Conservation (phyloP, 768 basidiomycete species). For the Russula ochroleuca region DNA sequence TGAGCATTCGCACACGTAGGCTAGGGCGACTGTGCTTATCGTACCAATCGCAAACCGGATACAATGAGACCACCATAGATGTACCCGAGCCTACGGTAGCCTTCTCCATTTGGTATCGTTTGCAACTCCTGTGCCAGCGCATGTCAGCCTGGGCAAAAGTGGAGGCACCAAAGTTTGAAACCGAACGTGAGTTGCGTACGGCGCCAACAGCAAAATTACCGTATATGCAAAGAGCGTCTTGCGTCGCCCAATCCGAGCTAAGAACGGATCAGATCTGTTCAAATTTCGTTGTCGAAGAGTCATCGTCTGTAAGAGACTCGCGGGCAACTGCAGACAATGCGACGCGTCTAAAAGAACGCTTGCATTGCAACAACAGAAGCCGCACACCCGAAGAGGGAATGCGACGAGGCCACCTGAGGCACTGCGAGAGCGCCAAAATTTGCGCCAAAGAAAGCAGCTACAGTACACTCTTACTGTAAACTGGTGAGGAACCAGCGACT, state of each 20-base stretch:
- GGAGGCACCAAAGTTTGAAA: neutral
- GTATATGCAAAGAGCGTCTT: slow-evolving; percentile 59
- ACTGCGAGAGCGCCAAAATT: too few species aligned
- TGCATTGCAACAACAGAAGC: neutral
- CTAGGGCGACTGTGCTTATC: slow-evolving; percentile 79
- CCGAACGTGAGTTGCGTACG: slow-evolving; percentile 37
- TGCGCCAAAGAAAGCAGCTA: too few species aligned
- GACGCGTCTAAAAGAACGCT: too few species aligned
- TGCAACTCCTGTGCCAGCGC: slow-evolving; percentile 52
- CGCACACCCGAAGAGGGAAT: neutral
- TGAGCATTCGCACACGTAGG: slow-evolving; percentile 82
- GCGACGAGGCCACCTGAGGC: neutral
- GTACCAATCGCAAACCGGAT: slow-evolving; percentile 79
- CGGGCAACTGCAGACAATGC: neutral
- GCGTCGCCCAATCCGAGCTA: slow-evolving; percentile 63
- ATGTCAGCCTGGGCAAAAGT: slow-evolving; percentile 5
- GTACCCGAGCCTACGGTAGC: slow-evolving; percentile 52
- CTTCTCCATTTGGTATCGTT: slow-evolving; percentile 56
- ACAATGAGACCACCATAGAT: slow-evolving; percentile 81
- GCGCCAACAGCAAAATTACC: slow-evolving; percentile 67
- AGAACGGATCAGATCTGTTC: neutral
- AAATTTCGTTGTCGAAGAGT: neutral
- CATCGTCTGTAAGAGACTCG: neutral
- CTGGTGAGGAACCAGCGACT: too few species aligned
- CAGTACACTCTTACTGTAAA: too few species aligned